Percentiles rank a stretch among this genome's conserved stretches.
Conservation (phyloP, 768 basidiomycete genomes). For the Leccinum aurantiacum region DNA sequence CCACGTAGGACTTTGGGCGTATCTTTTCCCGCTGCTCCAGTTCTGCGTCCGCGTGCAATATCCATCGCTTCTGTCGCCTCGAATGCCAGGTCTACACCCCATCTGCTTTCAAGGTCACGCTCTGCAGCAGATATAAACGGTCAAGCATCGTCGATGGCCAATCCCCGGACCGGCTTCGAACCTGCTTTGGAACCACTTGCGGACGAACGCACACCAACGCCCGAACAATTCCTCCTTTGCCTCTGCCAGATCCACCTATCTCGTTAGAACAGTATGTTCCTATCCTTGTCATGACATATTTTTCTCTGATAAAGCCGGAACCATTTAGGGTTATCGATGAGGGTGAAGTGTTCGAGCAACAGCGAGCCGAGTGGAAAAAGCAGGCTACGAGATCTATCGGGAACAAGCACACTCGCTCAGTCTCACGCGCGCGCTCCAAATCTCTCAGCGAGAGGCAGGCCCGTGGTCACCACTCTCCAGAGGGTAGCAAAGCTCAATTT, state of each 20-base stretch:
- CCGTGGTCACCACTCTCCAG: conserved; percentile 18
- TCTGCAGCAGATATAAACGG: conserved; percentile 23
- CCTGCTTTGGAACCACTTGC: conserved; percentile 21
- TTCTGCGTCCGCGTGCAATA: too few relatives aligned
- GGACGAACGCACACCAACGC: conserved; percentile 13
- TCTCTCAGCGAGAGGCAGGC: conserved; percentile 25
- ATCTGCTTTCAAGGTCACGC: conserved; percentile 18
- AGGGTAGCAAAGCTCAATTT: conserved; percentile 22
- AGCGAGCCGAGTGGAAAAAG: conserved; percentile 65
- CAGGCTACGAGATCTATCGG: conserved; percentile 64
- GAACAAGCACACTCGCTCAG: conserved; percentile 58
- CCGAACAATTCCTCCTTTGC: conserved; percentile 40
- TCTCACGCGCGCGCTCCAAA: conserved; percentile 56
- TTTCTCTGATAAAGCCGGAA: background rate
- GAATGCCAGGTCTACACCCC: too few relatives aligned
- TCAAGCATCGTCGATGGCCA: conserved; percentile 8
- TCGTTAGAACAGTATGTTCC: conserved; percentile 48
- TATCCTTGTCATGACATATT: background rate
- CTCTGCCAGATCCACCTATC: conserved; percentile 56
- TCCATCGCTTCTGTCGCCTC: too few relatives aligned
- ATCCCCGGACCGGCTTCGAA: conserved; percentile 10
- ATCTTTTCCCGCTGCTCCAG: too few relatives aligned
- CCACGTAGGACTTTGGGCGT: too few relatives aligned
- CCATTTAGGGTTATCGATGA: conserved; percentile 63
- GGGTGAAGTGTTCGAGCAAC: conserved; percentile 53